A percentile compares a stretch with the other conserved stretches of the same genome.
phyloP scores from a whole-genome alignment of 306 rosid genomes.

The Alnus glutinosa region DNA sequence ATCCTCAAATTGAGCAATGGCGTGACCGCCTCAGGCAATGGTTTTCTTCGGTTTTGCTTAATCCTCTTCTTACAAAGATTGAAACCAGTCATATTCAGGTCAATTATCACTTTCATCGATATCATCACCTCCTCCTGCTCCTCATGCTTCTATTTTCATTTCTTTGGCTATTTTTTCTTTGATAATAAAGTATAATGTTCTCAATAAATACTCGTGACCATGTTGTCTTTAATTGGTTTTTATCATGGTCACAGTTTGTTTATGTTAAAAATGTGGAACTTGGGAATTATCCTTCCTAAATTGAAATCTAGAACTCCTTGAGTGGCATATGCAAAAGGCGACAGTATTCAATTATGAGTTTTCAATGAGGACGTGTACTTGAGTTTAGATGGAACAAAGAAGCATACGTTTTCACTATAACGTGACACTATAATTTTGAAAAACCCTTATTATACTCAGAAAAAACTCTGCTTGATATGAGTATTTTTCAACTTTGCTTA shows the following conservation, averaged over 20 bases:
- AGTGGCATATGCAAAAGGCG: not conserved
- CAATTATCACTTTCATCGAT: not conserved
- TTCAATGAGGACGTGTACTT: not conserved
- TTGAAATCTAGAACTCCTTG: not conserved
- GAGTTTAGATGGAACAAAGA: not conserved
- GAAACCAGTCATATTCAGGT: conserved; percentile 92
- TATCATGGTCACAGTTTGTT: not conserved
- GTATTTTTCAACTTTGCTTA: not conserved
- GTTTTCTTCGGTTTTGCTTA: conserved; percentile 80
- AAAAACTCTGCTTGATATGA: not conserved
- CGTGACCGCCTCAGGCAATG: conserved; percentile 89
- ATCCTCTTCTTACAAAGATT: conserved; percentile 72
- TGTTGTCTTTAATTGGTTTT: not conserved
- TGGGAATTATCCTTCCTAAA: not conserved
- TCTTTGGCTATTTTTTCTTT: not conserved
- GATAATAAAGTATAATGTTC: conserved; percentile 1
- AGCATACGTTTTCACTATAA: not conserved
- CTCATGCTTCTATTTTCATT: too few relatives aligned
- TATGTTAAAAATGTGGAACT: not conserved
- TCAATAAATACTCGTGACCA: not conserved
- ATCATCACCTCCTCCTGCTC: too few relatives aligned
- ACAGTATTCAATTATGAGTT: not conserved
- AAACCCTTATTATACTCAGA: not conserved
- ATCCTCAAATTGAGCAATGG: conserved; percentile 97
- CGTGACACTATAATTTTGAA: not conserved